Percentiles rank a stretch among this genome's conserved stretches.
Conservation (phyloP, 2,329 filamentous ascomycete genomes). For the Colletotrichum viniferum region DNA sequence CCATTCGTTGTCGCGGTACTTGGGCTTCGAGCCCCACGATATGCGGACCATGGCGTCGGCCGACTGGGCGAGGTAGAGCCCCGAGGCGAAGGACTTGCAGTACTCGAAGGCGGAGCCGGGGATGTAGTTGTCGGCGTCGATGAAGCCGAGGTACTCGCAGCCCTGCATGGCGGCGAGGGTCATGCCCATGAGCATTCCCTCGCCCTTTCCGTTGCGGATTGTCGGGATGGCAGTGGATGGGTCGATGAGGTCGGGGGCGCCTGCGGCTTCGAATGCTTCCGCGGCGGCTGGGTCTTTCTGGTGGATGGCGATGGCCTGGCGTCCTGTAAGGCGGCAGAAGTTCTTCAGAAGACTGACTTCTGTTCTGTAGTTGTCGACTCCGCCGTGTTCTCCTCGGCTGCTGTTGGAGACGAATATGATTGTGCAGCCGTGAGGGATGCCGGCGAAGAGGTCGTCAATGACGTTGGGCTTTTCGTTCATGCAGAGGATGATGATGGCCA, state of each 20-base stretch:
- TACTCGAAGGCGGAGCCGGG: slow-evolving; percentile 5
- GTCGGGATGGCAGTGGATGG: background rate
- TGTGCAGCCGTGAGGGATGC: slow-evolving; percentile 1
- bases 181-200: slow-evolving; percentile 3
- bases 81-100: background rate
- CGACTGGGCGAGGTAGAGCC: background rate
- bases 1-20: background rate
- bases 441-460: background rate
- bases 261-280: background rate
- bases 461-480: background rate
- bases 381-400: background rate
- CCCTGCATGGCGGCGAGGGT: background rate
- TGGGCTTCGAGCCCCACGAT: slow-evolving; percentile 1
- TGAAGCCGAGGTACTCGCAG: slow-evolving; percentile 1
- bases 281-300: background rate
- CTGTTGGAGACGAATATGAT: slow-evolving; percentile 8
- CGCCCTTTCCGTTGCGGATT: background rate
- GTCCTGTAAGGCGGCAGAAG: background rate
- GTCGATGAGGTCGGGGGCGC: background rate
- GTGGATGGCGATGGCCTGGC: slow-evolving; percentile 3
- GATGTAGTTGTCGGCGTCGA: slow-evolving; percentile 5
- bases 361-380: background rate
- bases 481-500: slow-evolving; percentile 7
- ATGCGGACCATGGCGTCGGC: slow-evolving; percentile 1
- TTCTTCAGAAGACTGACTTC: background rate